Percentiles rank a stretch among this genome's conserved stretches.
phyloP scores from a whole-genome alignment of 2,329 filamentous ascomycete species.

The Colletotrichum incanum region DNA sequence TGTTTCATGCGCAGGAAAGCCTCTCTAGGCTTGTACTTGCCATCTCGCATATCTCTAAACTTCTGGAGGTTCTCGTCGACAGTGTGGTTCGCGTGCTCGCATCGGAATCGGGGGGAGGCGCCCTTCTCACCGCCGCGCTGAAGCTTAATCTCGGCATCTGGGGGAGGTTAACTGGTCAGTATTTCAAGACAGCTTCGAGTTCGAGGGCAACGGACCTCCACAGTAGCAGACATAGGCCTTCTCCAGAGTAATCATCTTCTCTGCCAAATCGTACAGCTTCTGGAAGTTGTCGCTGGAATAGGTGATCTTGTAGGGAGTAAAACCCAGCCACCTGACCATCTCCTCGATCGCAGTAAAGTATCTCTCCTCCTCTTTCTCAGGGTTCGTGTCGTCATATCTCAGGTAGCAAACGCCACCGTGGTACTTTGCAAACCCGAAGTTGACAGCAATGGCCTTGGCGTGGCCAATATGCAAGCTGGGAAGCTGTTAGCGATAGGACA shows the following conservation, averaged over 20 bases:
- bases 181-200: too few species aligned
- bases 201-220: constrained; percentile 60
- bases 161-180: constrained; percentile 16
- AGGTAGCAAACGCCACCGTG: constrained; percentile 78
- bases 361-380: constrained; percentile 90
- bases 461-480: constrained; percentile 76
- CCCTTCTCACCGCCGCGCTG: constrained; percentile 86
- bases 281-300: constrained; percentile 94
- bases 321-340: constrained; percentile 86
- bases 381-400: constrained; percentile 96
- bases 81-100: constrained; percentile 82
- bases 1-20: constrained; percentile 96
- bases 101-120: constrained; percentile 81
- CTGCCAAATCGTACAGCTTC: constrained; percentile 88
- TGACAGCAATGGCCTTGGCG: constrained; percentile 94
- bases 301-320: constrained; percentile 73
- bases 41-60: constrained; percentile 92
- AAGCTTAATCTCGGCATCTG: constrained; percentile 84
- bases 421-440: constrained; percentile 93
- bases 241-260: constrained; percentile 82
- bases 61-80: constrained; percentile 84
- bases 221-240: constrained; percentile 92
- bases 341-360: constrained; percentile 94
- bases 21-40: constrained; percentile 88
- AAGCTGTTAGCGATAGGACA: constrained; percentile 4